Conservation (phyloP, 2,329 filamentous ascomycete genomes). For the Claviceps paspali region DNA sequence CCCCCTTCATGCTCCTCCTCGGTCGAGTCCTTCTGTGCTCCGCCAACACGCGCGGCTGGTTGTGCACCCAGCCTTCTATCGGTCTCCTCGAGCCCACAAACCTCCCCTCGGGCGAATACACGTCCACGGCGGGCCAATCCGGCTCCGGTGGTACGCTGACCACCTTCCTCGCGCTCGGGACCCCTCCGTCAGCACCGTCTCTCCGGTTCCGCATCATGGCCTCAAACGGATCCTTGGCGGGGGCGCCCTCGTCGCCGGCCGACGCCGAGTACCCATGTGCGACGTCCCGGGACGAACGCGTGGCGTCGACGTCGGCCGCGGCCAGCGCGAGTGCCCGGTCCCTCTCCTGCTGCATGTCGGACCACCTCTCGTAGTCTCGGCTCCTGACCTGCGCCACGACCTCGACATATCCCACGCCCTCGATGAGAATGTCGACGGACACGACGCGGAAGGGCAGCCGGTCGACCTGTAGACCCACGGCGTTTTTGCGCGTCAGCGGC, state of each 20-base stretch:
- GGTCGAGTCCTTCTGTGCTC: conserved; percentile 40
- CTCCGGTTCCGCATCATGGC: conserved; percentile 14
- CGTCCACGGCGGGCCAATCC: conserved; percentile 58
- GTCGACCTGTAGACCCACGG: conserved; percentile 47
- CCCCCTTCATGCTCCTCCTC: conserved; percentile 53
- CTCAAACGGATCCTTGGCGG: conserved; percentile 11
- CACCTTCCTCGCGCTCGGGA: no score
- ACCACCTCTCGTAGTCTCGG: conserved; percentile 21
- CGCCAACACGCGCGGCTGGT: conserved; percentile 36
- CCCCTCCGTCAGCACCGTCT: no score
- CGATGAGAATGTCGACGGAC: conserved; percentile 71
- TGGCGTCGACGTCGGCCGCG: neutral
- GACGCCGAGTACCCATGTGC: conserved; percentile 1
- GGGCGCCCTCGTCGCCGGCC: neutral
- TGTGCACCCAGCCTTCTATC: conserved; percentile 56
- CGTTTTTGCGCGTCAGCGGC: conserved; percentile 49
- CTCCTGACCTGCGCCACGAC: conserved; percentile 66
- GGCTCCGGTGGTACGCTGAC: conserved; percentile 19
- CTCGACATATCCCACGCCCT: conserved; percentile 90
- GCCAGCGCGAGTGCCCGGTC: conserved; percentile 10
- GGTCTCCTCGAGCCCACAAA: conserved; percentile 53
- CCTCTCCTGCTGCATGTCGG: conserved; percentile 7
- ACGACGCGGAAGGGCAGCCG: conserved; percentile 66
- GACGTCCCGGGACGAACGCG: no score
- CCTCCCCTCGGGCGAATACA: conserved; percentile 74